Percentiles rank a stretch among this genome's conserved stretches.
These are phyloP conservation scores for Solanum virginianum DNA, from an alignment of 257 asterid species.

Conservation along the genomic window DNA sequence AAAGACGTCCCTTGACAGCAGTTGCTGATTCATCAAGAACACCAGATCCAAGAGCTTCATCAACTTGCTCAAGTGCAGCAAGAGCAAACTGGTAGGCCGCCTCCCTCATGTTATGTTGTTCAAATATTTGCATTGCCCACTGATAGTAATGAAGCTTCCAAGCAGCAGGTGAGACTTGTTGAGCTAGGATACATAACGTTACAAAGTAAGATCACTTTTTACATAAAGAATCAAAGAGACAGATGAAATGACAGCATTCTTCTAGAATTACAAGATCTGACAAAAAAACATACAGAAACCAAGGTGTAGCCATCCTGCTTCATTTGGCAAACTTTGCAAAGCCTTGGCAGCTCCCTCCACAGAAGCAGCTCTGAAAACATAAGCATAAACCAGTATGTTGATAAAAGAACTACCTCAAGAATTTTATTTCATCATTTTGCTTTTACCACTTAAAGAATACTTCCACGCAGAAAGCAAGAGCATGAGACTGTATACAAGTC, in stretches of 20 bases:
- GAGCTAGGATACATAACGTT: conserved; percentile 34
- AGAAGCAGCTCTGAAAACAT: conserved; percentile 72
- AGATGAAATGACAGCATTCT: not conserved
- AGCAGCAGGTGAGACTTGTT: conserved; percentile 39
- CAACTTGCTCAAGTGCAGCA: conserved; percentile 97
- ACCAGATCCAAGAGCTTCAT: conserved; percentile 59
- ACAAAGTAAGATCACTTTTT: not conserved
- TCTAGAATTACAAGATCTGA: not conserved
- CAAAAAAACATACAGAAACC: conserved; percentile 51
- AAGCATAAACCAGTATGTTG: not conserved
- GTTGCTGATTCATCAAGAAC: conserved; percentile 48
- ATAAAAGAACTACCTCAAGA: not conserved
- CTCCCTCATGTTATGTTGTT: conserved; percentile 67
- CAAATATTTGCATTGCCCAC: conserved; percentile 98
- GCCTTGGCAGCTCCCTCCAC: conserved; percentile 65
- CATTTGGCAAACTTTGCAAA: conserved; percentile 66
- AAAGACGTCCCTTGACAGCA: conserved; percentile 69
- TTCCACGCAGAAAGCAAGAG: not conserved
- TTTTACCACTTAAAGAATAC: not conserved
- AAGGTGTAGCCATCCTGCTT: conserved; percentile 66
- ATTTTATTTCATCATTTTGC: not conserved
- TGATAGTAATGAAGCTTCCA: conserved; percentile 93
- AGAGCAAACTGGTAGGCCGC: conserved; percentile 86
- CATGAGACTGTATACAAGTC: not conserved
- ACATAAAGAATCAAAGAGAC: not conserved